phyloP scores from a whole-genome alignment of 768 basidiomycete species.

The Mycena metata region DNA sequence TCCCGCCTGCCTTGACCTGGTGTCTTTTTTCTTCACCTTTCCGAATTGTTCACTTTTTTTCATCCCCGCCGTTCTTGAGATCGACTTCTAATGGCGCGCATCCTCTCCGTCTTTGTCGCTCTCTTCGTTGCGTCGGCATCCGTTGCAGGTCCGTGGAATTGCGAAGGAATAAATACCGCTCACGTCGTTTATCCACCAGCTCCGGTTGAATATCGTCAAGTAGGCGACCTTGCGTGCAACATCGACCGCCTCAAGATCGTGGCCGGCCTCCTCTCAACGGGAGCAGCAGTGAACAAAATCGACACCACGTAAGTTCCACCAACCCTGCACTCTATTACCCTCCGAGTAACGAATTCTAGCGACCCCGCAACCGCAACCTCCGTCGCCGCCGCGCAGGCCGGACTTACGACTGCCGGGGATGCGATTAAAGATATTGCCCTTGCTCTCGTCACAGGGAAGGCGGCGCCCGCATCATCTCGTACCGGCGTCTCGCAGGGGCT shows the following conservation, averaged over 20 bases:
- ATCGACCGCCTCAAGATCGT: constrained; percentile 49
- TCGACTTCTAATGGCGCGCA: constrained; percentile 27
- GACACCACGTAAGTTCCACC: constrained; percentile 35
- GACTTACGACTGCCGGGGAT: constrained; percentile 27
- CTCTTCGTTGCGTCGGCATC: constrained; percentile 26
- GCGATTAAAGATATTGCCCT: constrained; percentile 36
- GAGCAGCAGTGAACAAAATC: constrained; percentile 39
- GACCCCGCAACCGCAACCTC: constrained; percentile 33
- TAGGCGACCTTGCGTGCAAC: constrained; percentile 51
- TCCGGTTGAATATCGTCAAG: constrained; percentile 43
- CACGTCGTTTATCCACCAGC: constrained; percentile 6
- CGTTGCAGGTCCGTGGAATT: constrained; percentile 12
- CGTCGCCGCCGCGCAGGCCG: constrained; percentile 29
- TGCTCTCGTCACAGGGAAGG: constrained; percentile 35
- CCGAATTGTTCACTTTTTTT: constrained; percentile 7
- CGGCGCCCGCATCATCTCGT: constrained; percentile 32
- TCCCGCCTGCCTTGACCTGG: constrained; percentile 36
- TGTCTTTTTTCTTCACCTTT: constrained; percentile 29
- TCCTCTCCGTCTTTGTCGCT: constrained; percentile 22
- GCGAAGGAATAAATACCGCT: too few relatives aligned
- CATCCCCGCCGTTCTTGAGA: not conserved
- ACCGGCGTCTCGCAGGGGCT: constrained; percentile 33
- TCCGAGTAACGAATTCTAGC: too few relatives aligned
- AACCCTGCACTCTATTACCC: too few relatives aligned
- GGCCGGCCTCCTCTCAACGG: constrained; percentile 39